Conservation (phyloP, 2,329 filamentous ascomycete species). For the Metarhizium humberi region DNA sequence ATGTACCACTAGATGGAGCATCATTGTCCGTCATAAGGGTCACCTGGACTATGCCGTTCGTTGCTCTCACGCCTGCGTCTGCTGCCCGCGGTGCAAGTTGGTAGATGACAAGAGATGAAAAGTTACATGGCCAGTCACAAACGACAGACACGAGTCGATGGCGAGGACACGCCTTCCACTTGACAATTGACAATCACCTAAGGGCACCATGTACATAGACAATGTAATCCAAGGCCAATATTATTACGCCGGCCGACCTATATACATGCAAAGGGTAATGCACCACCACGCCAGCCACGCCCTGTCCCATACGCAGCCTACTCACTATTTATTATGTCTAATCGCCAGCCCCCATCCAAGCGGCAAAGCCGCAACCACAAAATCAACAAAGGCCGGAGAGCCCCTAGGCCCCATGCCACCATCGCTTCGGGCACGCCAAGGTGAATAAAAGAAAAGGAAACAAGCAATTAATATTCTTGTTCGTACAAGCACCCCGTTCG, state of each 20-base stretch:
- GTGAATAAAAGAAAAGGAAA: not conserved
- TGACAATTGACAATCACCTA: too few relatives aligned
- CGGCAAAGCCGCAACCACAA: too few relatives aligned
- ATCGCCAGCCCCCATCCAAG: not conserved
- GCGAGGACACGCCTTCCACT: too few relatives aligned
- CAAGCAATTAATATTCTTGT: not conserved
- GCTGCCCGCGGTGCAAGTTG: too few relatives aligned
- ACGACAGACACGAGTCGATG: too few relatives aligned
- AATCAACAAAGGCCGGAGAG: too few relatives aligned
- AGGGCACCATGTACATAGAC: too few relatives aligned
- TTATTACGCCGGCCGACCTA: not conserved
- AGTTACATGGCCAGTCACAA: too few relatives aligned
- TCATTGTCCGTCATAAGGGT: not conserved
- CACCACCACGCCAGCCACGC: not conserved
- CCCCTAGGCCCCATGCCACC: not conserved
- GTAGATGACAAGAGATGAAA: too few relatives aligned
- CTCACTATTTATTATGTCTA: not conserved
- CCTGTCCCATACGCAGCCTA: not conserved
- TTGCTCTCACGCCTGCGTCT: too few relatives aligned
- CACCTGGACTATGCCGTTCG: too few relatives aligned
- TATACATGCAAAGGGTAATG: not conserved
- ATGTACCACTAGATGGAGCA: not conserved
- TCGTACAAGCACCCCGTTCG: not conserved
- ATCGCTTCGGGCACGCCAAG: not conserved
- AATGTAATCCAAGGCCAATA: not conserved